Conservation (phyloP, 805 yeast genomes). For the Clavispora asparagi region DNA sequence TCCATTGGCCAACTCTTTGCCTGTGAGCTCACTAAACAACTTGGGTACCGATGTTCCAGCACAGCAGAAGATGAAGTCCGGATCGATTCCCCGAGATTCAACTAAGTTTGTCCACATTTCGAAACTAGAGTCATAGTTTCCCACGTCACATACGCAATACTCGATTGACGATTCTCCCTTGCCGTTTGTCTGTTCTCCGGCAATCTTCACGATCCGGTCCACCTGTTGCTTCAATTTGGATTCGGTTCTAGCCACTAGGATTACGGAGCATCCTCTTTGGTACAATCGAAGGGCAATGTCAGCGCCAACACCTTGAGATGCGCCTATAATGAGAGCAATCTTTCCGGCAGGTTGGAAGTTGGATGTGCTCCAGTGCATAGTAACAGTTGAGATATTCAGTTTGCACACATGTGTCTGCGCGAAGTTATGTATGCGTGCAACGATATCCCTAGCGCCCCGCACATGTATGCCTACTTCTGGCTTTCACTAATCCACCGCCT, state of each 20-base stretch:
- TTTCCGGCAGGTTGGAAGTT: constrained; percentile 39
- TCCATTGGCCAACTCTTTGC: constrained; percentile 56
- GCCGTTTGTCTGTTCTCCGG: constrained; percentile 12
- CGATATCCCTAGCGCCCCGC: too few relatives aligned
- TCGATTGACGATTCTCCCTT: constrained; percentile 1
- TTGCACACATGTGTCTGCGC: too few relatives aligned
- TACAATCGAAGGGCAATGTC: constrained; percentile 62
- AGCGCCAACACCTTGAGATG: constrained; percentile 89
- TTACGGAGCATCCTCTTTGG: constrained; percentile 53
- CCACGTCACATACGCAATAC: constrained; percentile 61
- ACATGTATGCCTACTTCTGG: too few relatives aligned
- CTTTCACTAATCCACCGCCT: too few relatives aligned
- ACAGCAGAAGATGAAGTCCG: constrained; percentile 77
- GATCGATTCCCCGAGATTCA: constrained; percentile 29
- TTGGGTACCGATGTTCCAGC: constrained; percentile 87
- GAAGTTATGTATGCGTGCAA: too few relatives aligned
- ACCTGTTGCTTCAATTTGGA: constrained; percentile 50
- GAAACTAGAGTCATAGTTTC: constrained; percentile 48
- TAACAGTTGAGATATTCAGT: too few relatives aligned
- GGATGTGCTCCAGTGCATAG: constrained; percentile 20
- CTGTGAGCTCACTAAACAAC: constrained; percentile 61
- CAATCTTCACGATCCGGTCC: constrained; percentile 28
- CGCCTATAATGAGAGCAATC: constrained; percentile 80
- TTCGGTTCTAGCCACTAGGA: constrained; percentile 74
- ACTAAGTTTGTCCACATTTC: constrained; percentile 36